Evolutionary conservation across 2,329 filamentous ascomycete species (phyloP).

Genomic region (Fusarium nematophilum): DNA sequence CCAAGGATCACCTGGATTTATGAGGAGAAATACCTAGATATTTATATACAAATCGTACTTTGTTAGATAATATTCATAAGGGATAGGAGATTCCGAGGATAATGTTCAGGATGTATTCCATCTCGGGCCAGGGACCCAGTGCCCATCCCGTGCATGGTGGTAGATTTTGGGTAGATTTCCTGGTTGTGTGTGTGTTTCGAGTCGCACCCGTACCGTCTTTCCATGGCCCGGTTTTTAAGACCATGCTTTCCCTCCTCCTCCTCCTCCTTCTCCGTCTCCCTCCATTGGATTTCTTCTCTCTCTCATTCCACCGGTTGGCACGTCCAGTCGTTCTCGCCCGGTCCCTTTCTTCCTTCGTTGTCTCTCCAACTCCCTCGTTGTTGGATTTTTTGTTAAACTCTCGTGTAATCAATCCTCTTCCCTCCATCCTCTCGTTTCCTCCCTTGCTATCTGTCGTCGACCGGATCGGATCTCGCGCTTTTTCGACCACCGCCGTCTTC

Average conservation of each 20-base stretch:
- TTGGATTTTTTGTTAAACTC: constrained; percentile 46
- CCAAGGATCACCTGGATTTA: too few relatives aligned
- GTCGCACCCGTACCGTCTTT: background rate
- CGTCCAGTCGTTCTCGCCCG: constrained; percentile 22
- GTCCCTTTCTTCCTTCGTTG: constrained; percentile 42
- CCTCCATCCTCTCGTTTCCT: constrained; percentile 35
- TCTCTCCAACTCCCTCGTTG: constrained; percentile 51
- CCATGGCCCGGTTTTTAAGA: constrained; percentile 33
- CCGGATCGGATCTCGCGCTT: background rate
- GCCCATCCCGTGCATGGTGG: constrained; percentile 26
- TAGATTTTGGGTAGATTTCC: constrained; percentile 6
- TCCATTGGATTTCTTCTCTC: constrained; percentile 30
- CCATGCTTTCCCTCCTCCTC: constrained; percentile 26
- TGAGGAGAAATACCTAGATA: too few relatives aligned
- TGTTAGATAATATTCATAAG: too few relatives aligned
- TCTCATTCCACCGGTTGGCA: constrained; percentile 36
- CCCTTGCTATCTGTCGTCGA: constrained; percentile 21
- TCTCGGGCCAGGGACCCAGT: constrained; percentile 25
- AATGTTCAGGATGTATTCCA: too few relatives aligned
- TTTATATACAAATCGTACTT: too few relatives aligned
- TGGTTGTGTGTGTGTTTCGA: background rate
- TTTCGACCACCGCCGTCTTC: constrained; percentile 8
- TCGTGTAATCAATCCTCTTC: constrained; percentile 37
- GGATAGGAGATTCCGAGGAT: too few relatives aligned
- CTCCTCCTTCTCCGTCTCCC: constrained; percentile 36